These are phyloP conservation scores for Aphanomyces euteiches DNA, from an alignment of 352 stramenopile genomes.

Conservation along the genomic window DNA sequence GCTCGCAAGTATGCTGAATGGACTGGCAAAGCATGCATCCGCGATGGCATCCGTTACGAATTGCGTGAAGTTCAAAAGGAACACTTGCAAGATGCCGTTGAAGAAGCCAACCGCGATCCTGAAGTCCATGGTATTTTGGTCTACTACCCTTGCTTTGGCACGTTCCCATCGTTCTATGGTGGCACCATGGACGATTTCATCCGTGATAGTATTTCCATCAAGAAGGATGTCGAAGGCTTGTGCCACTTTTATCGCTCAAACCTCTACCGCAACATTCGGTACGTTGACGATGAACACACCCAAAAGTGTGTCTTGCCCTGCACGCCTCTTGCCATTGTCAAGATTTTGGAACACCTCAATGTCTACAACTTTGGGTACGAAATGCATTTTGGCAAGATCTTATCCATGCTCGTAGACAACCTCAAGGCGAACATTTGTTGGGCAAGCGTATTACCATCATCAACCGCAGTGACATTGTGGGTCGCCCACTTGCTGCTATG, in stretches of 20 bases:
- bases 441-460: slow-evolving; percentile 93
- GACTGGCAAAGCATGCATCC: slow-evolving; percentile 92
- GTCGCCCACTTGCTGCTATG: slow-evolving; percentile 92
- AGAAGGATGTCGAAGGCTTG: slow-evolving; percentile 97
- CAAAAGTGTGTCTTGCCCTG: slow-evolving; percentile 97
- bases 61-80: slow-evolving; percentile 91
- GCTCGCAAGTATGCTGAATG: slow-evolving; percentile 96
- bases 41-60: slow-evolving; percentile 96
- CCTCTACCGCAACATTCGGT: slow-evolving; percentile 97
- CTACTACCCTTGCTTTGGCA: slow-evolving; percentile 98
- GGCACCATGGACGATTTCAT: slow-evolving; percentile 97
- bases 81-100: slow-evolving; percentile 90
- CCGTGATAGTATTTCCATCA: slow-evolving; percentile 92
- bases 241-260: slow-evolving; percentile 96
- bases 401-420: slow-evolving; percentile 33
- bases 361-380: slow-evolving; percentile 74
- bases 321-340: slow-evolving; percentile 94
- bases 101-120: slow-evolving; percentile 90
- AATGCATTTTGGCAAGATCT: neutral
- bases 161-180: slow-evolving; percentile 94
- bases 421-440: slow-evolving; percentile 58
- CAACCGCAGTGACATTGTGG: slow-evolving; percentile 97
- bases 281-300: slow-evolving; percentile 83
- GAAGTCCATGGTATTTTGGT: slow-evolving; percentile 97
- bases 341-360: slow-evolving; percentile 90